Base-by-base conservation (phyloP, 2,329 filamentous ascomycete genomes). In the Trichophyton verrucosum region DNA sequence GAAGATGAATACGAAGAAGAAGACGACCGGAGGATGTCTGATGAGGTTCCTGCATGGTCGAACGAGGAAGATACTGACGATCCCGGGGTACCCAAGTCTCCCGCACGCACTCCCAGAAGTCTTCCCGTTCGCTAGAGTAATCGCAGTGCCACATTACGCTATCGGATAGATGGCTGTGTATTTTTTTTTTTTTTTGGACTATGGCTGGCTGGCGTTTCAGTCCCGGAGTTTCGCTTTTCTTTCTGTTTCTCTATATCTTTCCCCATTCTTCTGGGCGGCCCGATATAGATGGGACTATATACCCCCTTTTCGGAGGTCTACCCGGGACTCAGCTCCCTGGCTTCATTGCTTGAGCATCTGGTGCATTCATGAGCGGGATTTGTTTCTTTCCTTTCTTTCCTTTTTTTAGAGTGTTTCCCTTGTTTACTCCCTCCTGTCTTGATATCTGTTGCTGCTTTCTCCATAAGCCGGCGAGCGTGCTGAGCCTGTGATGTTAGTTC, bases 1-100 rank as follows among this genome's bases (percentile, higher is more conserved):
- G 78, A 79, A 51, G 73, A 75, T 22, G 33, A 38, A 38, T 69
- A 73, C 27, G 65, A 68, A 24, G 65, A 68, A 44, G 63, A 64
- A n/a, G 62, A 67, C 56, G 33, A 63, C 27, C 27, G 51, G 7
- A 27, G 51, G 20, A 36, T 36, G 51, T 36, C 51, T 20, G 51
- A 55, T 55, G 51, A 55, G 51, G 27, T 51, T 51, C 20, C 51
- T 27, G 27, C 20, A 27, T 27, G 27, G 30, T 36, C 46, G 13
- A 27, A 17, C 42, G 57, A 79, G 20, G 69, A 79, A 20, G 69
- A 67, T 9, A 70, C 70, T 1, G 70, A 70, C 15, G 67, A 66
- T 1, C 11, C 27, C 33, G 36, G 3, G 9, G 55, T n/a, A n/a
- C 47, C 44, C 36, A 22, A 15, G 7, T 20, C 40, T 9, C 61